phyloP scores from a whole-genome alignment of 345 rosid species.

The Camelina laxa region DNA sequence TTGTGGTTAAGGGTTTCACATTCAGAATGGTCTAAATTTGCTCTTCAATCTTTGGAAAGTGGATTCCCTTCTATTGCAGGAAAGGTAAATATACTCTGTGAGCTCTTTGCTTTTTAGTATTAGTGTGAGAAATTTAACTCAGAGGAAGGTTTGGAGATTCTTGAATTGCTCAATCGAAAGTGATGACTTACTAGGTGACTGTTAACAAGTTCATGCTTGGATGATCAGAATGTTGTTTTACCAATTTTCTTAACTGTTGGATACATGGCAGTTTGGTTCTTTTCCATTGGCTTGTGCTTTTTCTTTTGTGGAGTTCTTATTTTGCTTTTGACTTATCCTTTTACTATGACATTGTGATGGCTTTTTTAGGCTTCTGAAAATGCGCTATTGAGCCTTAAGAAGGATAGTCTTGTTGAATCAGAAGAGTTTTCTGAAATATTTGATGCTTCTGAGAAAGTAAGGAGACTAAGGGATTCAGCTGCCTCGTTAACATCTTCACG shows the following conservation, averaged over 20 bases:
- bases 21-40: constrained; percentile 72
- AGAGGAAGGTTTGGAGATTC: not conserved
- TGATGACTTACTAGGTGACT: not conserved
- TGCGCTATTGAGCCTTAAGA: constrained; percentile 54
- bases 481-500: constrained; percentile 51
- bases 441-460: constrained; percentile 44
- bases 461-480: constrained; percentile 58
- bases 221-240: not conserved
- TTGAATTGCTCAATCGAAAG: not conserved
- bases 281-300: constrained; percentile 13
- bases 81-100: constrained; percentile 48
- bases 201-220: not conserved
- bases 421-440: constrained; percentile 32
- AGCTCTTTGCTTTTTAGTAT: not conserved
- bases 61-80: constrained; percentile 63
- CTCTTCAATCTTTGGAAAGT: constrained; percentile 55
- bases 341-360: constrained; percentile 19
- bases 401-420: constrained; percentile 31
- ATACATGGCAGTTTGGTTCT: constrained; percentile 10
- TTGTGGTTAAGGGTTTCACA: constrained; percentile 60
- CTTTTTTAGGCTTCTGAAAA: constrained; percentile 66
- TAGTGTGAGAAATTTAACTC: not conserved
- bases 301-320: not conserved
- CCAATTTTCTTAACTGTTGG: not conserved
- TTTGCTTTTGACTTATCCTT: not conserved